A percentile compares a stretch with the other conserved stretches of the same genome.
Evolutionary conservation across 768 basidiomycete genomes (phyloP).

Genomic region (Mycena belliarum): DNA sequence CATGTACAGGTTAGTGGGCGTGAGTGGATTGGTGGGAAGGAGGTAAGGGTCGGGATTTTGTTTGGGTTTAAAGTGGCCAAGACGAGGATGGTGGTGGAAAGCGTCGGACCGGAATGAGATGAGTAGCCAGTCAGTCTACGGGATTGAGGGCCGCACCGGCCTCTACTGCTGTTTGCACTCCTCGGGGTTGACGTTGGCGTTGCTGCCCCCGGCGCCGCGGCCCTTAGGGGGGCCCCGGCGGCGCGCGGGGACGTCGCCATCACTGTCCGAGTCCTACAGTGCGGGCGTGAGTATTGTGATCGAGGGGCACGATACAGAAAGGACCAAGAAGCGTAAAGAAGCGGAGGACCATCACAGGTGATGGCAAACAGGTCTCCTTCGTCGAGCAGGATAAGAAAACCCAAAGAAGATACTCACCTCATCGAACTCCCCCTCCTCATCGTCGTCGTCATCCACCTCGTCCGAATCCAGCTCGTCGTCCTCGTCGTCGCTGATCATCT

Average conservation of each 20-base stretch:
- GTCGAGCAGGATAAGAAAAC: constrained; percentile 2
- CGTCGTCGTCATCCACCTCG: constrained; percentile 58
- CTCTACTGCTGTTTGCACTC: constrained; percentile 89
- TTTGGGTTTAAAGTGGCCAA: not conserved
- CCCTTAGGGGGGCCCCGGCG: constrained; percentile 62
- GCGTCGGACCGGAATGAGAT: not conserved
- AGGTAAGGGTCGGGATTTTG: not conserved
- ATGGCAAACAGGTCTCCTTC: not conserved
- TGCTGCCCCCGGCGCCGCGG: constrained; percentile 41
- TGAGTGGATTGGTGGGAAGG: not conserved
- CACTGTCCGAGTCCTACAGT: constrained; percentile 67
- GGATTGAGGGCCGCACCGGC: not conserved
- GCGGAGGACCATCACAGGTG: not conserved
- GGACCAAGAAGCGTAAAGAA: constrained; percentile 2
- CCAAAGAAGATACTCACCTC: constrained; percentile 43
- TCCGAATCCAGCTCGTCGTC: constrained; percentile 60
- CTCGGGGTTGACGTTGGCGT: constrained; percentile 65
- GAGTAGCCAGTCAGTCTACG: not conserved
- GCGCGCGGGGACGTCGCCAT: constrained; percentile 61
- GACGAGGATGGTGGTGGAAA: not conserved
- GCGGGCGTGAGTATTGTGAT: constrained; percentile 11
- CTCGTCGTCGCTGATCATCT: constrained; percentile 56
- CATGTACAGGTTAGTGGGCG: not conserved
- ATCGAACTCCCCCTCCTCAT: constrained; percentile 55
- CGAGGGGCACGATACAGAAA: not conserved